phyloP scores from a whole-genome alignment of 73 alveolate species.

The Tetrahymena borealis region DNA sequence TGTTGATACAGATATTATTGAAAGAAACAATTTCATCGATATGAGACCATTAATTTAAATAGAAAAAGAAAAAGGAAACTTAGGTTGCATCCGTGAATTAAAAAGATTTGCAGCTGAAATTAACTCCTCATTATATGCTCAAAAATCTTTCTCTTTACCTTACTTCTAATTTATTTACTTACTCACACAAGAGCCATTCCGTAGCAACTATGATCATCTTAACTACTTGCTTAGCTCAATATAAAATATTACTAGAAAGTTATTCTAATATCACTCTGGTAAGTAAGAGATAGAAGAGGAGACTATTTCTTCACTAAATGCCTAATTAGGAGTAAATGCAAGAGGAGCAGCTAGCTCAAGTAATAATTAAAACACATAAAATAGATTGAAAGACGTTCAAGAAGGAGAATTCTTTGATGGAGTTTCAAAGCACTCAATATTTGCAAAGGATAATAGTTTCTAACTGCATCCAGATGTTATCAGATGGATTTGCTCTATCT shows the following conservation, averaged over 20 bases:
- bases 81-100: neutral
- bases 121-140: neutral
- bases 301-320: neutral
- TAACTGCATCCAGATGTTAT: neutral
- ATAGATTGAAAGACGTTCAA: neutral
- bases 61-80: neutral
- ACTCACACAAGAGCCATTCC: neutral
- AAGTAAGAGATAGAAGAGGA: neutral
- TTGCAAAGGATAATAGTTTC: neutral
- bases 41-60: neutral
- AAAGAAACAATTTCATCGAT: neutral
- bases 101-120: neutral
- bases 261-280: neutral
- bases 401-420: neutral
- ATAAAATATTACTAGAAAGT: neutral
- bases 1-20: neutral
- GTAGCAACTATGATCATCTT: neutral
- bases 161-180: neutral
- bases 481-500: neutral
- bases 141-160: neutral
- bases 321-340: neutral
- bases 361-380: neutral
- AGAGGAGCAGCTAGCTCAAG: neutral
- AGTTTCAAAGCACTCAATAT: neutral
- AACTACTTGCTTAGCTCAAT: neutral